Base-by-base conservation (phyloP, 768 basidiomycete species). In the Hydnomerulius pinastri region DNA sequence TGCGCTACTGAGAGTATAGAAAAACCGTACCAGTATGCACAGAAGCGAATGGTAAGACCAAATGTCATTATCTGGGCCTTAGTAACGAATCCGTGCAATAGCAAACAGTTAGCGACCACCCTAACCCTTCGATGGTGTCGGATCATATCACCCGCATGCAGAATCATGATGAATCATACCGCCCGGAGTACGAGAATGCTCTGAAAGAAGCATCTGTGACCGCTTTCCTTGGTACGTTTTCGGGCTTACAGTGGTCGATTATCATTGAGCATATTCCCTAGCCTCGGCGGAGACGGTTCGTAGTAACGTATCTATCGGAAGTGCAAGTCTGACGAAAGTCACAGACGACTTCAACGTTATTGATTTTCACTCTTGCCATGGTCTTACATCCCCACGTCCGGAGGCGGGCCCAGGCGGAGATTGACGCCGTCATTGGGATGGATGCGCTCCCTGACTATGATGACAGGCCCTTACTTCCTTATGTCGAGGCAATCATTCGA, bases 1-100 rank as follows among this genome's bases (percentile, higher is more conserved):
- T 20, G 17, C 38, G 36, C 41, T 20, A 36, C 24, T 4, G 36
- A 4, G 21, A 32, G 29, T 46, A 54, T 30, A 53, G 58, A 60
- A 23, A 43, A 10, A 25, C 65, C 70, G 4, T 67, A 61, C 38
- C 46, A 59, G 3, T 59, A 53, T 48, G 60, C 58, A n/a, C n/a
- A n/a, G n/a, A 43, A 54, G 32, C 50, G 65, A 28, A 67, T 71
- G 55, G 71, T 69, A 41, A 21, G 37, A 27, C 5, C 33, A n/a
- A n/a, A n/a, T n/a, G n/a, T n/a, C n/a, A n/a, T n/a, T n/a, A n/a
- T n/a, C n/a, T n/a, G n/a, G n/a, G n/a, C n/a, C n/a, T n/a, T n/a
- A n/a, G n/a, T n/a, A n/a, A n/a, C n/a, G n/a, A n/a, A n/a, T n/a
- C 6, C 33, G 30, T 24, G 44, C 23, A 4, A 43, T 24, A 48